phyloP scores from a whole-genome alignment of 2,329 filamentous ascomycete species.

The Fusarium lateritium region DNA sequence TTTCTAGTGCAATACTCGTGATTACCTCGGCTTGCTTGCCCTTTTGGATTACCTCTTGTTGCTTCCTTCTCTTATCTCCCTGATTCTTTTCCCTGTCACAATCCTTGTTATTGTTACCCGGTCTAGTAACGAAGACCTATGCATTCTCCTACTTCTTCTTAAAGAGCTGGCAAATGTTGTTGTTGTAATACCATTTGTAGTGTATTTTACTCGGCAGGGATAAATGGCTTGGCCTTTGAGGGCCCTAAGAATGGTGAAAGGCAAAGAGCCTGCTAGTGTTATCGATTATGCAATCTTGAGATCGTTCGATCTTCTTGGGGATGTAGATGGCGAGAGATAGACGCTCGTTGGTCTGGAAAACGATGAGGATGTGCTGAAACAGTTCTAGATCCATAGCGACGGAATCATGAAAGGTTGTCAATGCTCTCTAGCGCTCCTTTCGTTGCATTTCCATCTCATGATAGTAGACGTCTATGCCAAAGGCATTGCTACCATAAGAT shows the following conservation, averaged over 20 bases:
- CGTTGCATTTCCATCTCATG: too few relatives aligned
- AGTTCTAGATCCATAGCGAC: neutral
- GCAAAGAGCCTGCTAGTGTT: neutral
- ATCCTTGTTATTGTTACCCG: neutral
- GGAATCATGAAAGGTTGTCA: slow-evolving; percentile 11
- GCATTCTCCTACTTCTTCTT: neutral
- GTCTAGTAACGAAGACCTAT: neutral
- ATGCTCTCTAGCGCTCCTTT: too few relatives aligned
- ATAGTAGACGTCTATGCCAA: too few relatives aligned
- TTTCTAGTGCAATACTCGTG: neutral
- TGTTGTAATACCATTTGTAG: neutral
- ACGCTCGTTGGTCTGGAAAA: neutral
- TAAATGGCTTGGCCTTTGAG: neutral
- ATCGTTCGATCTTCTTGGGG: neutral
- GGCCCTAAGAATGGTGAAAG: neutral
- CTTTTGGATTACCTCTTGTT: neutral
- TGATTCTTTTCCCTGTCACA: neutral
- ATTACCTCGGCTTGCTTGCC: neutral
- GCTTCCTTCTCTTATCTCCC: neutral
- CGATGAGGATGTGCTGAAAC: slow-evolving; percentile 3
- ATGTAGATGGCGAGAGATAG: slow-evolving; percentile 1
- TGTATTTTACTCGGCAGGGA: slow-evolving; percentile 7
- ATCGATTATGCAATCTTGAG: neutral
- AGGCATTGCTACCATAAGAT: too few relatives aligned
- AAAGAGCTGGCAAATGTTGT: neutral